These are phyloP conservation scores for Eucalyptus leucophloia DNA, from an alignment of 345 rosid species.

Conservation along the genomic window DNA sequence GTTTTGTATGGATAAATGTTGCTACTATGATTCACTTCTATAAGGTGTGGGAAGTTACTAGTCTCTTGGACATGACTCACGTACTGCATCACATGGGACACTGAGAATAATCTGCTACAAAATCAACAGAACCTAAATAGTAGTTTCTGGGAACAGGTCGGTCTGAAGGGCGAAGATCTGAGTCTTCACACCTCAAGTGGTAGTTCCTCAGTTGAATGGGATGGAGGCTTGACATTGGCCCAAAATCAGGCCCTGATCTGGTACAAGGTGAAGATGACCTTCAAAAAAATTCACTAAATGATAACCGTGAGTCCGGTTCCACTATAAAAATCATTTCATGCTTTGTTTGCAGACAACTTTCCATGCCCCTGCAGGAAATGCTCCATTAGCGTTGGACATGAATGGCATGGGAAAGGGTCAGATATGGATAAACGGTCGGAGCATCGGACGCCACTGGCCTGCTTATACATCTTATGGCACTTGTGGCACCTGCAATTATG, in stretches of 20 bases:
- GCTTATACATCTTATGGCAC: conserved; percentile 1
- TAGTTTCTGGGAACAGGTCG: conserved; percentile 6
- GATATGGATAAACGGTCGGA: conserved; percentile 44
- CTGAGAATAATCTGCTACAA: background rate
- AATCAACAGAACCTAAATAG: background rate
- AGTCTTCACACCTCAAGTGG: conserved; percentile 9
- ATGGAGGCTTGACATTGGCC: background rate
- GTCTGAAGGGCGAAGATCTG: conserved; percentile 26
- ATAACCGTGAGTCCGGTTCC: background rate
- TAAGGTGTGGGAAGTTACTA: background rate
- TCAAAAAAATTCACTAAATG: background rate
- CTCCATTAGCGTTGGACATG: conserved; percentile 28
- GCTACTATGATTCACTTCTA: background rate
- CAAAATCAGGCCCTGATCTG: conserved; percentile 15
- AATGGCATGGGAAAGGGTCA: conserved; percentile 54
- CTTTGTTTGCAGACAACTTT: conserved; percentile 18
- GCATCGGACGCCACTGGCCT: conserved; percentile 48
- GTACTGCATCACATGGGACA: background rate
- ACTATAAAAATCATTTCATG: background rate
- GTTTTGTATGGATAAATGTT: background rate
- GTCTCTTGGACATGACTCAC: background rate
- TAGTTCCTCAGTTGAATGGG: conserved; percentile 18
- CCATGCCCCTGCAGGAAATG: conserved; percentile 20
- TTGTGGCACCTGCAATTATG: background rate
- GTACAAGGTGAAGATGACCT: conserved; percentile 22